Evolutionary conservation across 2,329 filamentous ascomycete species (phyloP), one percentile per base, ranked within the genome.

Genomic region (Hortaea sp.): DNA sequence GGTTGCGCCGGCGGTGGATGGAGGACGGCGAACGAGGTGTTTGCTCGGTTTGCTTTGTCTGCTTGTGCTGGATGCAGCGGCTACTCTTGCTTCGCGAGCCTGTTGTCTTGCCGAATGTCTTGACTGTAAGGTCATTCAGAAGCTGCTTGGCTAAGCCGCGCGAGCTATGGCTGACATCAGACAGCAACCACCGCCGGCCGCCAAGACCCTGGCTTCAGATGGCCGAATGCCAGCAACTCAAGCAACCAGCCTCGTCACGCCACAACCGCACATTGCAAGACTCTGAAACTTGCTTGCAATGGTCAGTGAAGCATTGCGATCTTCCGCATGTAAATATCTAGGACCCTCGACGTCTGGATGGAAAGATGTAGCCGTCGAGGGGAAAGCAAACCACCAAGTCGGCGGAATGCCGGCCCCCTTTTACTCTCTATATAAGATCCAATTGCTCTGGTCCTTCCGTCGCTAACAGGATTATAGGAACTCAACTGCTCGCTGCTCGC

Each of bases 211-310:
- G 31, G 6, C 5, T 41, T 29, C 9, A 10, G 7, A 28, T 20
- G 12, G 12, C 28, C 48, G 31, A 38, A 43, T 7, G 13, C 12
- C 40, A 7, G 29, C 43, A 29, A 38, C 51, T 28, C 20, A 20
- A 20, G 20, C 20, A 20, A 20, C 20, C 20, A 20, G 39, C 32
- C 12, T 41, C 41, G 49, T 34, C 44, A 50, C 50, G 43, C 40
- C 35, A 39, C 39, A 35, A 29, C 32, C 11, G 45, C 11, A 51
- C 40, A 31, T 41, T 46, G 27, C 38, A 44, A 42, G 45, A 3
- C 44, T 44, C 46, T 44, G 42, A 48, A 50, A 45, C 30, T 44
- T 40, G 42, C 44, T 52, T 38, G n/a, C 11, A 28, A 41, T 42
- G 45, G 30, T n/a, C 10, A 20, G 20, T 20, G 20, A 20, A 20